These are phyloP conservation scores for Pholiota adiposa DNA, from an alignment of 1,284 basidiomycete species.

Conservation along the genomic window DNA sequence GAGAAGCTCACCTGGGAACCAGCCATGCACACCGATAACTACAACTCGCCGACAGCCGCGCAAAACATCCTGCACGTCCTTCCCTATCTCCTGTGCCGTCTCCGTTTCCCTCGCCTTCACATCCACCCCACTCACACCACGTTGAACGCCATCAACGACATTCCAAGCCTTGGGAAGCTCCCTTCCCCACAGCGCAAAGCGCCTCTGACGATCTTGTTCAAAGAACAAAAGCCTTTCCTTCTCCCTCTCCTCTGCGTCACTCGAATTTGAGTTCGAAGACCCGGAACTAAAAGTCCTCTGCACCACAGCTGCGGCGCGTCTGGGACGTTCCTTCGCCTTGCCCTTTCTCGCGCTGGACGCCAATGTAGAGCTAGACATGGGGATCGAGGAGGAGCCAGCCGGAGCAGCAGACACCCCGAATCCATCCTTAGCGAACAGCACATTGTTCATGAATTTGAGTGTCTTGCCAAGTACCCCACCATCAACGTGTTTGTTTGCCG, in stretches of 20 bases:
- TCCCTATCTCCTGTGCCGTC: conserved; percentile 1
- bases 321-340: conserved; percentile 30
- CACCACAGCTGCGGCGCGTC: neutral
- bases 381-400: neutral
- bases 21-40: conserved; percentile 85
- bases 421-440: conserved; percentile 54
- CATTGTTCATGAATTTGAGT: conserved; percentile 61
- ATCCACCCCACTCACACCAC: conserved; percentile 18
- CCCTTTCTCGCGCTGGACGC: conserved; percentile 39
- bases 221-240: conserved; percentile 13
- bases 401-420: neutral
- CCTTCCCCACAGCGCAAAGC: conserved; percentile 55
- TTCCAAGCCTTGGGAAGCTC: conserved; percentile 68
- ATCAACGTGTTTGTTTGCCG: conserved; percentile 20
- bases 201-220: conserved; percentile 33
- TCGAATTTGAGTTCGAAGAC: neutral
- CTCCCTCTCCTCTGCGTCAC: neutral
- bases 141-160: conserved; percentile 39
- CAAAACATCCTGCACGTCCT: conserved; percentile 46
- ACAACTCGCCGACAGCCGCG: conserved; percentile 75
- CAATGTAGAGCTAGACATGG: neutral
- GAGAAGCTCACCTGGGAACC: conserved; percentile 69
- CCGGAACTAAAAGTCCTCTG: neutral
- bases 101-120: neutral
- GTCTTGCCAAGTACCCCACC: conserved; percentile 43